These are phyloP conservation scores for Lipomyces mesembrius DNA, from an alignment of 805 yeast species.

Conservation along the genomic window DNA sequence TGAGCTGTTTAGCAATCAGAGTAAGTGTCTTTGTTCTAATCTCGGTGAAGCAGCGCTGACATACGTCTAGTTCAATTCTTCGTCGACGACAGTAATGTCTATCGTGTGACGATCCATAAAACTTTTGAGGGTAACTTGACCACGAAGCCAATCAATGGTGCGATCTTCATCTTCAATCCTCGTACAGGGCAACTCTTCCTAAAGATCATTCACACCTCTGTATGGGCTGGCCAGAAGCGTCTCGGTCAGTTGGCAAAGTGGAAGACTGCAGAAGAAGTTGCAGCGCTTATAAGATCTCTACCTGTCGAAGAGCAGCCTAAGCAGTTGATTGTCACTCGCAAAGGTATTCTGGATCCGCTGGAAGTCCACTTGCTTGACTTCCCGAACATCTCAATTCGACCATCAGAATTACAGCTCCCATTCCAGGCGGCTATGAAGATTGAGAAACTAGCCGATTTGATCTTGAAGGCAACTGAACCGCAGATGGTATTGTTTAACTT, in stretches of 20 bases:
- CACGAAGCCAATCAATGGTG: constrained; percentile 92
- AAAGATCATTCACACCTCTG: constrained; percentile 89
- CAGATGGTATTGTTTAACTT: constrained; percentile 89
- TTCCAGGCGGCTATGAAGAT: constrained; percentile 84
- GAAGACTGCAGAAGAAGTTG: constrained; percentile 98
- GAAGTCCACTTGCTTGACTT: constrained; percentile 97
- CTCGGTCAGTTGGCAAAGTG: constrained; percentile 92
- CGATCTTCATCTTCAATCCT: constrained; percentile 87
- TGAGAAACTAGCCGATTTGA: constrained; percentile 76
- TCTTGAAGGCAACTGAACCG: constrained; percentile 86
- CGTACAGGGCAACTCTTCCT: constrained; percentile 86
- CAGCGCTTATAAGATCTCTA: constrained; percentile 83
- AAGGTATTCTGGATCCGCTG: constrained; percentile 89
- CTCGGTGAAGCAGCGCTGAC: neutral
- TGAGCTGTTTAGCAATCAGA: constrained; percentile 82
- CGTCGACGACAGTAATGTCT: constrained; percentile 92
- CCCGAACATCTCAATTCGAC: constrained; percentile 86
- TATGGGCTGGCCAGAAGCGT: constrained; percentile 96
- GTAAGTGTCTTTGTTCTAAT: constrained; percentile 7
- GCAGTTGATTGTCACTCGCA: constrained; percentile 86
- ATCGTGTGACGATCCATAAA: constrained; percentile 86
- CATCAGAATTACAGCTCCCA: constrained; percentile 87
- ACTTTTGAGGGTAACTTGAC: constrained; percentile 92
- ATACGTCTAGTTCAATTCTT: constrained; percentile 61
- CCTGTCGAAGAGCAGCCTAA: constrained; percentile 95